Conservation (phyloP, 257 asterid species). For the Eustoma russellianum region DNA sequence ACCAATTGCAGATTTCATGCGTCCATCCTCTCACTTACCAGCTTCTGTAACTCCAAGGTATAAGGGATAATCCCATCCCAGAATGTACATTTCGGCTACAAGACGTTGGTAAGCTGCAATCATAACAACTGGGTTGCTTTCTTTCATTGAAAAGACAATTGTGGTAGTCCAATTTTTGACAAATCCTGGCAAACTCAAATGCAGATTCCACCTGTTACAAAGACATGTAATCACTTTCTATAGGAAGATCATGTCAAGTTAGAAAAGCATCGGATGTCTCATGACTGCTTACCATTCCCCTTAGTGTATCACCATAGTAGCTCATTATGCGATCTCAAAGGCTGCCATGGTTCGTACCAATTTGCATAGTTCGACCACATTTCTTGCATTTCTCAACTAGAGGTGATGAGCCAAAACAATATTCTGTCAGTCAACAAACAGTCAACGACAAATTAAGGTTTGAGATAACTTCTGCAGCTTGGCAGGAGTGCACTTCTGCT, state of each 20-base stretch:
- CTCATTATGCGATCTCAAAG: conserved; percentile 99
- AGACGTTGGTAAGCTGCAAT: conserved; percentile 95
- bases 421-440: no score
- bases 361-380: conserved; percentile 93
- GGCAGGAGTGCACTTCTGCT: no score
- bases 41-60: conserved; percentile 98
- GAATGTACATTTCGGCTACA: conserved; percentile 97
- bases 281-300: conserved; percentile 80
- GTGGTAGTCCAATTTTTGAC: conserved; percentile 90
- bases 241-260: neutral
- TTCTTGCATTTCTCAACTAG: conserved; percentile 94
- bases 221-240: conserved; percentile 10
- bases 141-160: conserved; percentile 97
- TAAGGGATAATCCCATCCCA: conserved; percentile 97
- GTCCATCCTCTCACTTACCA: conserved; percentile 99
- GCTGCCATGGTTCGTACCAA: conserved; percentile 99
- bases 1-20: conserved; percentile 99
- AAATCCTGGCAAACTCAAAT: conserved; percentile 92
- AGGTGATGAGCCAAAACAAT: no score
- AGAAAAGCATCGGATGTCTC: conserved; percentile 6
- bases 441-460: no score
- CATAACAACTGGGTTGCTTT: conserved; percentile 98
- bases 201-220: conserved; percentile 90
- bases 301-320: conserved; percentile 92
- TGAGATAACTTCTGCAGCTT: no score